These are phyloP conservation scores for Eragrostis nindensis DNA, from an alignment of 176 grass and related monocot species.

Conservation along the genomic window DNA sequence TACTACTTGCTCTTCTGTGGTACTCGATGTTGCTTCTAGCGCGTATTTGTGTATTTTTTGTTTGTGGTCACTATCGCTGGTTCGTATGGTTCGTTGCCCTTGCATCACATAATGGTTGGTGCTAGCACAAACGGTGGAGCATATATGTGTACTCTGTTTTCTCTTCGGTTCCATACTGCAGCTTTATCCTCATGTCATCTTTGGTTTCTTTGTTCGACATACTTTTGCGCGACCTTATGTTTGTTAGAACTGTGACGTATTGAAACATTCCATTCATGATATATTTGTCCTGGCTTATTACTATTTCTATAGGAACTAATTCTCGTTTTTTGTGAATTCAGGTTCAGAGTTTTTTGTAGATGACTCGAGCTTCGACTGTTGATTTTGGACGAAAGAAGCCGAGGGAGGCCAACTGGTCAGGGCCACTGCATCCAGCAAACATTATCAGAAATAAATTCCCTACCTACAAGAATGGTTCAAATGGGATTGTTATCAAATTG, in stretches of 20 bases:
- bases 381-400: constrained; percentile 47
- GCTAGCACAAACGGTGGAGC: neutral
- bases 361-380: constrained; percentile 52
- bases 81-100: neutral
- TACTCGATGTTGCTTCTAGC: constrained; percentile 6
- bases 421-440: constrained; percentile 52
- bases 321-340: neutral
- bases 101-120: neutral
- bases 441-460: constrained; percentile 64
- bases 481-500: constrained; percentile 65
- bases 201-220: neutral
- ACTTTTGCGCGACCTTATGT: neutral
- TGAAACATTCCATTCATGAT: no score
- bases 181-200: neutral
- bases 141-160: neutral
- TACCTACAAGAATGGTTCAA: constrained; percentile 57
- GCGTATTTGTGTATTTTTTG: neutral
- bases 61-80: neutral
- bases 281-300: neutral
- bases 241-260: neutral
- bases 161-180: neutral
- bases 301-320: constrained; percentile 6
- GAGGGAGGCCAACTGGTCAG: constrained; percentile 41
- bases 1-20: neutral
- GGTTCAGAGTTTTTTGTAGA: constrained; percentile 8